A percentile compares a stretch with the other conserved stretches of the same genome.
Evolutionary conservation across 345 rosid genomes (phyloP).

Genomic region (Eucalyptus sp.): DNA sequence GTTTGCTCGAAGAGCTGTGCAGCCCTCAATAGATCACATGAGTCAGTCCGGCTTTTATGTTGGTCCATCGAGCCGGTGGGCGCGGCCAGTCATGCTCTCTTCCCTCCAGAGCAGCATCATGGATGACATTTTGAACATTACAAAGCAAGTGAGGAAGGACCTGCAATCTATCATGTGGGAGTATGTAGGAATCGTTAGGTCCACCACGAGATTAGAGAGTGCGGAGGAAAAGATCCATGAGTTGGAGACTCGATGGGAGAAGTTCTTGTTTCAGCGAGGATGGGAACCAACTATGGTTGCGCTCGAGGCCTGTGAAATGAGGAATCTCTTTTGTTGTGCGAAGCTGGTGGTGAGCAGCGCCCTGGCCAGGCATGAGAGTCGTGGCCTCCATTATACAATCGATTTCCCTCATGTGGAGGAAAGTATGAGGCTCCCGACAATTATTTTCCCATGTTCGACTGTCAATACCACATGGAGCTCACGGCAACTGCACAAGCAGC

Average conservation of each 20-base stretch:
- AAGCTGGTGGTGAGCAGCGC: constrained; percentile 94
- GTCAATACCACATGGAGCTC: constrained; percentile 76
- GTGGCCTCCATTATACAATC: constrained; percentile 81
- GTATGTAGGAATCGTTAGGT: constrained; percentile 84
- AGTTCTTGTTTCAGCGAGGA: constrained; percentile 61
- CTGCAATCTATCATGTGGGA: constrained; percentile 88
- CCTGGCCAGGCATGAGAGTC: constrained; percentile 84
- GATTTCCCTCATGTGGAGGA: constrained; percentile 87
- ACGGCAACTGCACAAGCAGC: constrained; percentile 46
- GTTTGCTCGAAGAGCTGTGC: constrained; percentile 85
- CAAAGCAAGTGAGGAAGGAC: constrained; percentile 59
- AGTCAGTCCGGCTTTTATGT: constrained; percentile 31
- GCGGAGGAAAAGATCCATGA: constrained; percentile 48
- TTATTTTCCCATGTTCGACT: constrained; percentile 60
- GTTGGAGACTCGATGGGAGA: constrained; percentile 77
- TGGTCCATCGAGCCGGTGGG: constrained; percentile 41
- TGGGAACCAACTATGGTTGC: constrained; percentile 85
- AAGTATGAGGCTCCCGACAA: constrained; percentile 78
- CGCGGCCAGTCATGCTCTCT: constrained; percentile 50
- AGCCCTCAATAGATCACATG: constrained; percentile 75
- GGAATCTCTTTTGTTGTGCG: constrained; percentile 89
- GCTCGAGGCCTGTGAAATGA: constrained; percentile 88
- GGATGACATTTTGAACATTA: constrained; percentile 29
- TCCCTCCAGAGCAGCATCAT: constrained; percentile 28
- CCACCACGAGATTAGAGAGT: constrained; percentile 48